phyloP scores from a whole-genome alignment of 148 eudicot species.

The Chenopodium quinoa region DNA sequence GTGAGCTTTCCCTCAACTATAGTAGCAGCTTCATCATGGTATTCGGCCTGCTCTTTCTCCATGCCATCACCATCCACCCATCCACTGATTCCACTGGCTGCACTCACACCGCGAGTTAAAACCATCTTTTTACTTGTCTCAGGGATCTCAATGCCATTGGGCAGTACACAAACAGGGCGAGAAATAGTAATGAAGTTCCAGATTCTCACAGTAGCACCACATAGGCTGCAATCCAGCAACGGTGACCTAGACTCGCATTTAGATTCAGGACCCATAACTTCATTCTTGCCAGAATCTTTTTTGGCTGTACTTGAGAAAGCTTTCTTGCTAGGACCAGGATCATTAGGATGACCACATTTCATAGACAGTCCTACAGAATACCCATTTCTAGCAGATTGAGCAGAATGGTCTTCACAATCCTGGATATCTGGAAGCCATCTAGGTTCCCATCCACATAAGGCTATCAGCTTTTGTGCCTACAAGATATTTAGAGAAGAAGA shows the following conservation, averaged over 20 bases:
- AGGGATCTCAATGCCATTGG: conserved; percentile 64
- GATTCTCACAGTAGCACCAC: conserved; percentile 95
- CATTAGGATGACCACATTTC: conserved; percentile 43
- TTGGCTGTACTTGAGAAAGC: conserved; percentile 66
- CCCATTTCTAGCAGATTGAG: conserved; percentile 93
- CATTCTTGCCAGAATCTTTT: conserved; percentile 46
- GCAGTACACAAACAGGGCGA: conserved; percentile 78
- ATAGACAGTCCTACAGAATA: conserved; percentile 69
- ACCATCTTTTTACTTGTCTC: conserved; percentile 80
- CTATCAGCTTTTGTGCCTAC: conserved; percentile 90
- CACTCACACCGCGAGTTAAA: conserved; percentile 90
- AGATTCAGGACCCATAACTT: conserved; percentile 45
- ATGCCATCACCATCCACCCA: conserved; percentile 79
- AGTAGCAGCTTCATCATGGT: conserved; percentile 86
- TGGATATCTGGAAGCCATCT: conserved; percentile 95
- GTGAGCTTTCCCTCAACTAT: conserved; percentile 68
- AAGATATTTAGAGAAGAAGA: conserved; percentile 5
- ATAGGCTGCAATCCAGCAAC: conserved; percentile 87
- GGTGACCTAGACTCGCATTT: conserved; percentile 89
- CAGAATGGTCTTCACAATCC: conserved; percentile 98
- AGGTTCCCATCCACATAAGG: conserved; percentile 99
- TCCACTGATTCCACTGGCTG: conserved; percentile 92
- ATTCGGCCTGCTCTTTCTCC: conserved; percentile 77
- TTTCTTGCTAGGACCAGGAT: conserved; percentile 69
- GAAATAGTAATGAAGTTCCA: conserved; percentile 82